Percentiles rank a stretch among this genome's conserved stretches.
These are phyloP conservation scores for Trichosporon faecale DNA, from an alignment of 1,284 basidiomycete genomes.

Conservation along the genomic window DNA sequence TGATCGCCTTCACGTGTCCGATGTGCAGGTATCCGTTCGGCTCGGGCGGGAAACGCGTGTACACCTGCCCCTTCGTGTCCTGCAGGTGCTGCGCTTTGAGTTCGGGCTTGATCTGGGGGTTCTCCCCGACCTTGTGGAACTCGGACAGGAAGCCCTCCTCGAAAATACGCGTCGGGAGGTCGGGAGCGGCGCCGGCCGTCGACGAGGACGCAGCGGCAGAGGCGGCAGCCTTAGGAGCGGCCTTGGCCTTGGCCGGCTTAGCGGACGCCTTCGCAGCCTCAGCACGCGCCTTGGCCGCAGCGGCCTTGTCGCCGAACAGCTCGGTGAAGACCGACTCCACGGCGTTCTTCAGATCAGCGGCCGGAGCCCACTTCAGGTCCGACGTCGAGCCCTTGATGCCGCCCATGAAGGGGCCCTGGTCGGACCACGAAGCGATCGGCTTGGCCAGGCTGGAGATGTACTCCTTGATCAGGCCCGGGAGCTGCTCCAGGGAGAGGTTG, in stretches of 20 bases:
- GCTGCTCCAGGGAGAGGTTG: slow-evolving; percentile 67
- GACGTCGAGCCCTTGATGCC: slow-evolving; percentile 63
- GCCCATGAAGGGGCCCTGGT: slow-evolving; percentile 68
- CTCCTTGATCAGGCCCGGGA: slow-evolving; percentile 62
- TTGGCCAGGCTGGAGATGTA: slow-evolving; percentile 59
- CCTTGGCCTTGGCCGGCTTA: slow-evolving; percentile 58
- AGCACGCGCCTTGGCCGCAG: slow-evolving; percentile 65
- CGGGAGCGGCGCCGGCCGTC: slow-evolving; percentile 33
- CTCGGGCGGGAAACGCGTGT: slow-evolving; percentile 97
- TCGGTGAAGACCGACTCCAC: slow-evolving; percentile 74
- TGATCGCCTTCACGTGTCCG: slow-evolving; percentile 97
- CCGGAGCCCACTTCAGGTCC: slow-evolving; percentile 77
- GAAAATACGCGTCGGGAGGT: slow-evolving; percentile 64
- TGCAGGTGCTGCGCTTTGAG: slow-evolving; percentile 79
- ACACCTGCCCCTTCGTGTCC: slow-evolving; percentile 77
- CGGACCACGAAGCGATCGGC: slow-evolving; percentile 67
- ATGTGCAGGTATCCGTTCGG: slow-evolving; percentile 97
- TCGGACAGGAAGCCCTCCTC: slow-evolving; percentile 91
- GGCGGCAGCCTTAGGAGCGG: slow-evolving; percentile 43
- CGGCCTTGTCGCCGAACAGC: slow-evolving; percentile 73
- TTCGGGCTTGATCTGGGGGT: slow-evolving; percentile 76
- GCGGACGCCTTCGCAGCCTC: slow-evolving; percentile 57
- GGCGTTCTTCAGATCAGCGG: slow-evolving; percentile 82
- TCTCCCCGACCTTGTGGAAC: slow-evolving; percentile 91
- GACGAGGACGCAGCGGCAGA: slow-evolving; percentile 37